Conservation (phyloP, 2,329 filamentous ascomycete species). For the Alternaria longipes region DNA sequence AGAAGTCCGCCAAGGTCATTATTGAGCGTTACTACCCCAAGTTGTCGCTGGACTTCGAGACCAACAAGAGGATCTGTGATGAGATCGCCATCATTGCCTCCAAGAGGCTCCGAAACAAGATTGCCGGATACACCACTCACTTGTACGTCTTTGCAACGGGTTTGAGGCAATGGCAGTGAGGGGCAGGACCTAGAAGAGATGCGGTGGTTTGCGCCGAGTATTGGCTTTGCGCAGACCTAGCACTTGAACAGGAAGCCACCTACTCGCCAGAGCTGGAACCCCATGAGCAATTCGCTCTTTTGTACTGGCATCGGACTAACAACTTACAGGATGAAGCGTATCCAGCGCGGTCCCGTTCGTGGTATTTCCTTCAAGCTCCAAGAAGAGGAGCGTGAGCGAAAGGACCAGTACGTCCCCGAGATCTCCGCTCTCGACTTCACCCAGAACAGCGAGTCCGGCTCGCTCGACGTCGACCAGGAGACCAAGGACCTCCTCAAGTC, state of each 20-base stretch:
- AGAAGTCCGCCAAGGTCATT: constrained; percentile 97
- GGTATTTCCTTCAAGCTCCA: constrained; percentile 99
- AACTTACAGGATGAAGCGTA: constrained; percentile 89
- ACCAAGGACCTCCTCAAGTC: constrained; percentile 99
- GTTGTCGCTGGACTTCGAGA: constrained; percentile 99
- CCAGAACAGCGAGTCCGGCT: constrained; percentile 90
- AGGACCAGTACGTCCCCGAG: constrained; percentile 99
- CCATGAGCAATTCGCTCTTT: not conserved
- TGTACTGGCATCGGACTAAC: constrained; percentile 13
- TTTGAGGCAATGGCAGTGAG: constrained; percentile 65
- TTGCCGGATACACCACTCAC: constrained; percentile 86
- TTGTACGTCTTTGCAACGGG: constrained; percentile 50
- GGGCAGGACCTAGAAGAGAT: constrained; percentile 96
- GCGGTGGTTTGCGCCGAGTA: constrained; percentile 71
- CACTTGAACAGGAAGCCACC: not conserved
- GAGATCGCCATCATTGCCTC: constrained; percentile 98
- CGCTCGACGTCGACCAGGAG: constrained; percentile 94
- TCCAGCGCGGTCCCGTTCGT: constrained; percentile 97
- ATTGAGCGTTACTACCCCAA: constrained; percentile 88
- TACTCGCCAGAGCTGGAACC: not conserved
- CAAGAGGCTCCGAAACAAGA: constrained; percentile 98
- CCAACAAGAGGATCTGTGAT: constrained; percentile 99
- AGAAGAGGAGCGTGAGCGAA: constrained; percentile 99
- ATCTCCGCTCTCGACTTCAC: constrained; percentile 98
- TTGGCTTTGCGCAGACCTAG: constrained; percentile 3